Evolutionary conservation across 768 basidiomycete species (phyloP), one percentile per base, ranked within the genome.

Genomic region (Psilocybe cubensis): DNA sequence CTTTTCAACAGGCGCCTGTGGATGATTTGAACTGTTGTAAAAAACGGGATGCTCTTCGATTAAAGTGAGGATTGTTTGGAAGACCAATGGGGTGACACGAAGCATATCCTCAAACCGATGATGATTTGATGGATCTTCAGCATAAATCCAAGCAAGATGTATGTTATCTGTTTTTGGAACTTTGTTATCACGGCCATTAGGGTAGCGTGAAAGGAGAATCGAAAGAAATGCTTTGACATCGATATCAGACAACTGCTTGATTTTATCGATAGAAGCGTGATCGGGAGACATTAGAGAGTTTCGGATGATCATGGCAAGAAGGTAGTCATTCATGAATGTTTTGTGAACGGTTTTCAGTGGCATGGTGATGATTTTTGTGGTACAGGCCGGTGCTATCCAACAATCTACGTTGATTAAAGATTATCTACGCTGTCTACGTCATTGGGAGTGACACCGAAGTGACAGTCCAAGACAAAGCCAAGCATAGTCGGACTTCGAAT

Each of bases 111-210:
- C 18, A 40, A 55, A 56, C 7, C 31, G 46, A 10, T 49, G 10
- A 14, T 56, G 46, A 38, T 69, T 31, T 2, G 47, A 28, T 8
- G 65, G 68, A 46, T 70, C 56, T 24, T 63, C 29, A 2, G 68
- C 67, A 63, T 68, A 74, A 6, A 71, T 68, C 53, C 47, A 49
- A 4, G 47, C 54, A 10, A 72, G 60, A 33, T 68, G 62, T 0
- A 74, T 40, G 20, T 63, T 66, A 28, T 68, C 64, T 17, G 59
- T 24, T 46, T 72, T 72, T 17, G 59, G 58, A 41, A 69, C 57
- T n/a, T n/a, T 25, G 40, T 33, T 3, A 29, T 6, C 5, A 12
- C 14, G 35, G 35, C 35, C 25, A 10, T 68, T 48, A 3, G 18
- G 43, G 41, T 70, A 70, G 23, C 54, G 49, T 10, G 59, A 45